Evolutionary conservation across 2,329 filamentous ascomycete genomes (phyloP).

Genomic region (Akanthomyces muscarius): DNA sequence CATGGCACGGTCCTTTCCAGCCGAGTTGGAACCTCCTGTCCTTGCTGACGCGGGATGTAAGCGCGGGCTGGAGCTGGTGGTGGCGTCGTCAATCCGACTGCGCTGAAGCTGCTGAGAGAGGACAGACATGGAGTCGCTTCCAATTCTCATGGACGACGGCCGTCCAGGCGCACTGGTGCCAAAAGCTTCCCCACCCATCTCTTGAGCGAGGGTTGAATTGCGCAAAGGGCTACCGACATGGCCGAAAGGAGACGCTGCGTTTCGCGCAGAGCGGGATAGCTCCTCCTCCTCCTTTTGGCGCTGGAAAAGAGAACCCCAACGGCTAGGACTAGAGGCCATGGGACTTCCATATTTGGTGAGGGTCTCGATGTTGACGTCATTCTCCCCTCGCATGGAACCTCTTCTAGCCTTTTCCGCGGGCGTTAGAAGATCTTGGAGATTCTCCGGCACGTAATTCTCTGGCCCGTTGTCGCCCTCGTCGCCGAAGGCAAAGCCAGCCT

Average conservation of each 20-base stretch:
- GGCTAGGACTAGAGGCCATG: slow-evolving; percentile 54
- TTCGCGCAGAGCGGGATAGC: slow-evolving; percentile 33
- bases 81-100: slow-evolving; percentile 50
- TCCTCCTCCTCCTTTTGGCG: slow-evolving; percentile 58
- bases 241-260: slow-evolving; percentile 53
- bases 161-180: slow-evolving; percentile 36
- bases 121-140: slow-evolving; percentile 52
- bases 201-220: slow-evolving; percentile 57
- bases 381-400: slow-evolving; percentile 56
- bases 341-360: slow-evolving; percentile 59
- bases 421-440: slow-evolving; percentile 62
- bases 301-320: slow-evolving; percentile 59
- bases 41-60: slow-evolving; percentile 47
- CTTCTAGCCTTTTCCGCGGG: slow-evolving; percentile 63
- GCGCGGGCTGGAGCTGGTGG: slow-evolving; percentile 42
- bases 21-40: slow-evolving; percentile 39
- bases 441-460: slow-evolving; percentile 66
- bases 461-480: slow-evolving; percentile 57
- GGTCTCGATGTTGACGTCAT: slow-evolving; percentile 44
- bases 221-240: slow-evolving; percentile 63
- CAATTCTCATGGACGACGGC: slow-evolving; percentile 37
- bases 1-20: slow-evolving; percentile 40
- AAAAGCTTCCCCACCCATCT: slow-evolving; percentile 46
- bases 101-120: slow-evolving; percentile 61
- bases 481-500: slow-evolving; percentile 65